Evolutionary conservation across 345 rosid genomes (phyloP).

Genomic region (Rhodomyrtus tomentosa): DNA sequence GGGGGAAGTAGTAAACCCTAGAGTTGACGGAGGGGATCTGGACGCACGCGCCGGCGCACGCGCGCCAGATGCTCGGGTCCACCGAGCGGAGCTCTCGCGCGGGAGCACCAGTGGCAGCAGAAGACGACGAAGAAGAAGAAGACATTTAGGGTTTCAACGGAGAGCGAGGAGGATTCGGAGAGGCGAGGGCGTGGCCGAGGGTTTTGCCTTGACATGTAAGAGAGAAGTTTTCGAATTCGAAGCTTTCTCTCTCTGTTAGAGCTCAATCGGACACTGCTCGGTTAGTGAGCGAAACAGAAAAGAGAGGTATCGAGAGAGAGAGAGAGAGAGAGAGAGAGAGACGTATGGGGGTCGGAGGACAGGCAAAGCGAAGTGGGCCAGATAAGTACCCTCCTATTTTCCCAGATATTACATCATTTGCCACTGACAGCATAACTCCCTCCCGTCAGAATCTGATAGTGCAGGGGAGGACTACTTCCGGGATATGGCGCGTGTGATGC

Average conservation of each 20-base stretch:
- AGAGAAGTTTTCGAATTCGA: background rate
- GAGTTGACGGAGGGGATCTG: constrained; percentile 47
- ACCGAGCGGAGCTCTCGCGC: constrained; percentile 26
- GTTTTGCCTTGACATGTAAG: background rate
- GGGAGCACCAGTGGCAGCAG: constrained; percentile 13
- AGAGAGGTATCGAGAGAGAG: background rate
- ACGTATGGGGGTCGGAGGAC: background rate
- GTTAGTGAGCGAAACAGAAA: background rate
- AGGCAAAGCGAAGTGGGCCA: background rate
- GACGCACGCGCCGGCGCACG: constrained; percentile 65
- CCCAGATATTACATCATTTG: background rate
- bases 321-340: background rate
- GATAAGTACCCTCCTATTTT: background rate
- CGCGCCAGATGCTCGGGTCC: constrained; percentile 62
- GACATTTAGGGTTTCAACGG: constrained; percentile 6
- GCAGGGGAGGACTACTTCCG: background rate
- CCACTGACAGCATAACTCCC: background rate
- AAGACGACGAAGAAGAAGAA: background rate
- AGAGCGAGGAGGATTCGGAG: background rate
- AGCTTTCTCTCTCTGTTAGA: background rate
- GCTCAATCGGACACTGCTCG: background rate
- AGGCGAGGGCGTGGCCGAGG: background rate
- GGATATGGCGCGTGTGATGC: background rate
- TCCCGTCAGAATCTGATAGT: background rate
- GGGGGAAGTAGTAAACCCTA: constrained; percentile 81